These are phyloP conservation scores for Apiotrichum laibachii DNA, from an alignment of 1,284 basidiomycete genomes.

Conservation along the genomic window DNA sequence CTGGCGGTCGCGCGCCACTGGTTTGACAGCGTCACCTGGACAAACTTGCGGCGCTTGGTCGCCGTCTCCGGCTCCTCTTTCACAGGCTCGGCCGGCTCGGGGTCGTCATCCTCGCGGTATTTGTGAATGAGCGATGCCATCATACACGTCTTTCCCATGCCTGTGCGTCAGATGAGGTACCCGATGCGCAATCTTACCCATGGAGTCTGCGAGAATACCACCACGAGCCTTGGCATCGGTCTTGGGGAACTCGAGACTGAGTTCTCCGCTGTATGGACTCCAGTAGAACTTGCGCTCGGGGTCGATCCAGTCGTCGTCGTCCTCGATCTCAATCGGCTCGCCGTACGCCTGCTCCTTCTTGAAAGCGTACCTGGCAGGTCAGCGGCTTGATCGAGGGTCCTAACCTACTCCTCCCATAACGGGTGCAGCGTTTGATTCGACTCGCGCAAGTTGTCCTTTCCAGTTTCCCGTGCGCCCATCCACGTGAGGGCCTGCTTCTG, in stretches of 20 bases:
- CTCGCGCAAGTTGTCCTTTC: slow-evolving; percentile 66
- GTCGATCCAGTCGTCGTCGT: slow-evolving; percentile 45
- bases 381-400: neutral
- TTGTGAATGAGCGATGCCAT: slow-evolving; percentile 85
- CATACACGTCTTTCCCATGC: slow-evolving; percentile 95
- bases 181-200: slow-evolving; percentile 34
- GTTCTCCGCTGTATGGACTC: slow-evolving; percentile 91
- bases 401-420: slow-evolving; percentile 82
- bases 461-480: slow-evolving; percentile 87
- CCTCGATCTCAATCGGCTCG: slow-evolving; percentile 48
- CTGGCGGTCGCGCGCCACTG: slow-evolving; percentile 46
- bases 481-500: slow-evolving; percentile 93
- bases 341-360: slow-evolving; percentile 36
- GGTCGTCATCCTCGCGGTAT: slow-evolving; percentile 55
- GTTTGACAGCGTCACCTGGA: slow-evolving; percentile 48
- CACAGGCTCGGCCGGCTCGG: slow-evolving; percentile 7
- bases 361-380: slow-evolving; percentile 44
- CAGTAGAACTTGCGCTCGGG: slow-evolving; percentile 63
- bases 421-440: slow-evolving; percentile 73
- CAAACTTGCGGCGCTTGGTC: slow-evolving; percentile 46
- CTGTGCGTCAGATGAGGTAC: slow-evolving; percentile 54
- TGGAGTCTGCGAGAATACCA: slow-evolving; percentile 52
- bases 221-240: slow-evolving; percentile 76
- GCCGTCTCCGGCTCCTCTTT: slow-evolving; percentile 23
- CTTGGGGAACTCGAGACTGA: slow-evolving; percentile 81